Base-by-base conservation (phyloP, 768 basidiomycete genomes). In the Candolleomyces aberdarensis region DNA sequence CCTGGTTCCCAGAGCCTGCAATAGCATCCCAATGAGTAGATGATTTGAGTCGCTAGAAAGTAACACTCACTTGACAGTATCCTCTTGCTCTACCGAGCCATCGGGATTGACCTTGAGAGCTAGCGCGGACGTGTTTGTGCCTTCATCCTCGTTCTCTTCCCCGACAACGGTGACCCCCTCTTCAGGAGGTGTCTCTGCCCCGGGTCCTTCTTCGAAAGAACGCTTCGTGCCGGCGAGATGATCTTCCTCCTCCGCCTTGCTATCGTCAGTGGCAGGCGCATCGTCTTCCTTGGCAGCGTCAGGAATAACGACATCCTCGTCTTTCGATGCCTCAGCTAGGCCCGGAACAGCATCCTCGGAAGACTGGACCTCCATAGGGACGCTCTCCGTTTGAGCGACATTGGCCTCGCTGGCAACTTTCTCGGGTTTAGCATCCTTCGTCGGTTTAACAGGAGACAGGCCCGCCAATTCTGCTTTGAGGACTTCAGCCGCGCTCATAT, bases 401-500 rank as follows among this genome's bases (percentile, higher is more conserved):
- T 66, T 58, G 17, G 49, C 59, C 22, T 71, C 67, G 36, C 61
- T 55, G 32, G 66, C 61, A 58, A 5, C 41, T 43, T 43, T n/a
- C 41, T 61, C 66, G 3, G 62, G 60, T 55, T 63, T 59, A 36
- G 64, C 70, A 52, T 64, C 65, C 44, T 62, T 63, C 4, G 64
- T 29, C 26, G 64, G 74, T 64, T 82, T 81, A 51, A 82, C 80
- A 62, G 78, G 79, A 60, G 79, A 71, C 62, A 80, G 71, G 20
- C 86, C 84, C 64, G 87, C 83, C 64, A 98, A 74, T 74, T 98
- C 93, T 56, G 93, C 94, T 76, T 93, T 96, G 67, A 98, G 80
- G 72, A 89, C 84, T 72, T 98, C 93, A 58, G 96, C 96, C 49
- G 96, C 96, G 78, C 87, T 93, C 86, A 98, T 85, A 71, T 98